Conservation (phyloP, 371 early-diverging fungal species). For the Choanephora cucurbitarum region DNA sequence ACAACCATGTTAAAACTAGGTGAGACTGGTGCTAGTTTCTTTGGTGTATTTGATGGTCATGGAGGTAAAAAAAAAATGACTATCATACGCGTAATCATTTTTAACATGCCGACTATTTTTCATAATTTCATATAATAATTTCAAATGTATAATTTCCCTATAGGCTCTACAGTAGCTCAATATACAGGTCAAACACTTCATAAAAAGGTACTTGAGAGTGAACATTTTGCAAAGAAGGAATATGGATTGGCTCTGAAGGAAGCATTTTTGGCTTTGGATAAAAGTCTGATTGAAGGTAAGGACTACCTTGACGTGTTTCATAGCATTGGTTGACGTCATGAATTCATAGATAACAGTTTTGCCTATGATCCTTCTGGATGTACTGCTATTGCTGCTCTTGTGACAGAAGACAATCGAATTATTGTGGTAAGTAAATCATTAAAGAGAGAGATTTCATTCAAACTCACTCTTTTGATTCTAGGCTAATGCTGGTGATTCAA, state of each 20-base stretch:
- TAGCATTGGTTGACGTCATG: neutral
- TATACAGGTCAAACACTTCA: conserved; percentile 80
- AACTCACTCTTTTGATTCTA: too few species aligned
- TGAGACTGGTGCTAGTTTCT: conserved; percentile 66
- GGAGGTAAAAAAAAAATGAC: conserved; percentile 65
- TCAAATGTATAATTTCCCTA: neutral
- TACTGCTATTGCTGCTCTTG: conserved; percentile 78
- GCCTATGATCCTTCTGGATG: conserved; percentile 85
- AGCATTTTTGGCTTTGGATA: conserved; percentile 81
- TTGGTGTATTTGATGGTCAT: conserved; percentile 96
- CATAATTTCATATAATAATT: neutral
- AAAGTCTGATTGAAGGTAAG: conserved; percentile 69
- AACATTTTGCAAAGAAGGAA: conserved; percentile 64
- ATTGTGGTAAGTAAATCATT: conserved; percentile 19
- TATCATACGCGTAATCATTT: too few species aligned
- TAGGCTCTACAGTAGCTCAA: conserved; percentile 74
- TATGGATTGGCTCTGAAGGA: conserved; percentile 73
- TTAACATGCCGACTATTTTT: too few species aligned
- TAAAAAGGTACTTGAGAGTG: conserved; percentile 62
- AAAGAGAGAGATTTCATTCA: neutral
- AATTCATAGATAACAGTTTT: conserved; percentile 61
- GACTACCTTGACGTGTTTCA: neutral
- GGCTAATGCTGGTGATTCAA: conserved; percentile 94
- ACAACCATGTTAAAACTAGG: conserved; percentile 78
- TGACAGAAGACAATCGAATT: conserved; percentile 29